Conservation (phyloP, 148 eudicot species). For the Rhododendron mucronatum region DNA sequence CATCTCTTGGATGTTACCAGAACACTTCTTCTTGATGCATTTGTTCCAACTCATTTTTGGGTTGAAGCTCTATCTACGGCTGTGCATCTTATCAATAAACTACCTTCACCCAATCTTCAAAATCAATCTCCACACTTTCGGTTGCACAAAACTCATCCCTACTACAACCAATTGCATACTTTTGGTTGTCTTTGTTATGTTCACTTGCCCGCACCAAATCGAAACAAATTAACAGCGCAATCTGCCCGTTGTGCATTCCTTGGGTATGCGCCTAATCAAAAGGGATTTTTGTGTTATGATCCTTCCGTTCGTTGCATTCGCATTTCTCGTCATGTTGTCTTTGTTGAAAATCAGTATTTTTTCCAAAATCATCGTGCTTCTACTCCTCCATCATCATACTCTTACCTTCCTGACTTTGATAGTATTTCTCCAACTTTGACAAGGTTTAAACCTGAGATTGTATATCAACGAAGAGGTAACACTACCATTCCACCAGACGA, state of each 20-base stretch:
- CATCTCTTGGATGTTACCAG: not conserved
- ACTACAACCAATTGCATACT: not conserved
- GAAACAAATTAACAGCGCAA: not conserved
- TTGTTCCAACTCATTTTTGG: not conserved
- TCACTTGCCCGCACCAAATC: not conserved
- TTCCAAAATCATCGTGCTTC: not conserved
- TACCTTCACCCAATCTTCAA: not conserved
- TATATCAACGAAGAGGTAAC: not conserved
- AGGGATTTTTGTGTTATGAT: constrained; percentile 4
- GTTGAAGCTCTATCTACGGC: not conserved
- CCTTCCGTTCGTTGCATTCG: not conserved
- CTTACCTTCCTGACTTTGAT: not conserved
- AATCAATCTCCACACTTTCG: not conserved
- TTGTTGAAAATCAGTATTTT: not conserved
- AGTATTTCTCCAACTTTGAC: not conserved
- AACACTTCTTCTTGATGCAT: not conserved
- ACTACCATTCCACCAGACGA: too few relatives aligned
- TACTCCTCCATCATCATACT: not conserved
- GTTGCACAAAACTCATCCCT: not conserved
- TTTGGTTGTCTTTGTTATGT: not conserved
- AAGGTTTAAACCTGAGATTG: not conserved
- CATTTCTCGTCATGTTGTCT: not conserved
- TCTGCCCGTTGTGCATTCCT: not conserved
- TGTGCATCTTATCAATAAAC: not conserved
- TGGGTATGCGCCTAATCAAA: not conserved